Evolutionary conservation across 495 filamentous ascomycete genomes (phyloP).

Genomic region (Rhizodiscina lignyota): DNA sequence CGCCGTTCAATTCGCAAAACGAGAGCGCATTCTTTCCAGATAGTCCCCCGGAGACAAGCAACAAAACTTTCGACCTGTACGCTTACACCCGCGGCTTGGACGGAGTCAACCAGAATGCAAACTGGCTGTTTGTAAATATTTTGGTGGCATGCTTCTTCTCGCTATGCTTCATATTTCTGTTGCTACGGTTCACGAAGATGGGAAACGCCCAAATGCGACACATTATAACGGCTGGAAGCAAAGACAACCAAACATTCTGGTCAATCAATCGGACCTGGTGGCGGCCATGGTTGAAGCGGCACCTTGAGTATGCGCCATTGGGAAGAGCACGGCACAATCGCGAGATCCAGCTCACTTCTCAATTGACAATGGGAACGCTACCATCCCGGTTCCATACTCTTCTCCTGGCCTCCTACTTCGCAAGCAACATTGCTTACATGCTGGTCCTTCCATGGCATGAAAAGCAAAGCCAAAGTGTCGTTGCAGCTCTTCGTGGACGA

Average conservation of each 20-base stretch:
- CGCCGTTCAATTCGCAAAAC: too few species aligned
- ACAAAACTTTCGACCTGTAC: too few species aligned
- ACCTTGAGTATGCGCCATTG: constrained; percentile 69
- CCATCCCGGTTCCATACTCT: constrained; percentile 73
- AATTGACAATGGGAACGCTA: constrained; percentile 77
- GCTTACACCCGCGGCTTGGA: constrained; percentile 18
- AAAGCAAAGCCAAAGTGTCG: constrained; percentile 24
- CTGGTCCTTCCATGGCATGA: constrained; percentile 48
- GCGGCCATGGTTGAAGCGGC: constrained; percentile 57
- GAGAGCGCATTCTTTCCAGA: too few species aligned
- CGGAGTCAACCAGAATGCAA: constrained; percentile 21
- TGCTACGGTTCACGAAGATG: constrained; percentile 40
- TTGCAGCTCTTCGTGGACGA: constrained; percentile 63
- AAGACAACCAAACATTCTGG: constrained; percentile 39
- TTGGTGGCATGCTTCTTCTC: constrained; percentile 24
- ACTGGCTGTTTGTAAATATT: constrained; percentile 20
- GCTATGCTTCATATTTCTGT: constrained; percentile 35
- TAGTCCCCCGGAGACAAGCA: too few species aligned
- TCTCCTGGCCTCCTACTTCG: constrained; percentile 53
- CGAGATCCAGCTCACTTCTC: constrained; percentile 69
- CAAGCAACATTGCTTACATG: constrained; percentile 66
- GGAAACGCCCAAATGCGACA: constrained; percentile 55
- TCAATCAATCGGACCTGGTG: constrained; percentile 42
- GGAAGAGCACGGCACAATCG: constrained; percentile 73
- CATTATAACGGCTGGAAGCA: constrained; percentile 41